Base-by-base conservation (phyloP, 116 monocot species). In the Dioscorea cayenensis region DNA sequence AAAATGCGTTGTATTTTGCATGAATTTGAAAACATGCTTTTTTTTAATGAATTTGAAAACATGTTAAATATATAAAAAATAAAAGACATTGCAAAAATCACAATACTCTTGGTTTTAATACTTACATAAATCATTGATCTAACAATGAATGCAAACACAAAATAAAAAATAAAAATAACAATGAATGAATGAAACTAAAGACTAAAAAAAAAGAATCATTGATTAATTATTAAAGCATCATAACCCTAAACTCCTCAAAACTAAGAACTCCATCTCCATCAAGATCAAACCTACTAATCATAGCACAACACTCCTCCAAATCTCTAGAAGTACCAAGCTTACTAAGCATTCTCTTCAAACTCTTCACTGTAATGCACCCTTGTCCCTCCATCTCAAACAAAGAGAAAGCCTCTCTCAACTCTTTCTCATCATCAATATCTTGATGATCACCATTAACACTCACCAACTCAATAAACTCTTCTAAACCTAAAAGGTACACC, bases 191-290 rank as follows among this genome's bases (percentile, higher is more conserved):
- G 25, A 25, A 25, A 25, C 25, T 25, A 25, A 25, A 25, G 25
- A 25, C 25, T 25, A 25, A 25, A 25, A 25, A 25, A 25, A 25
- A 25, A 25, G 1, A 25, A 25, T 25, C 1, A 25, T 25, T 25
- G 25, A 1, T 25, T 25, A 25, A 25, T 25, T 25, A 14, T 61
- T 22, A 61, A 11, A 61, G n/a, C 67, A 67, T 43, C 67, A 67
- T 67, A 17, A 49, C 3, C 48, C 48, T 67, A 43, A 67, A 67
- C 22, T 67, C 67, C 3, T 67, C 43, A 37, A 67, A 48, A 37
- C 43, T 67, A n/a, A 67, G 48, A 17, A 67, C 67, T 4, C 67
- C 67, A 67, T 67, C 67, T 2, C 67, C 67, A 67, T 67, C 12
- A 20, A 67, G 43, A 67, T 67, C 67, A n/a, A 67, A 67, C 17